phyloP scores from a whole-genome alignment of 2,329 filamentous ascomycete genomes.

The Keithomyces neogunnii region DNA sequence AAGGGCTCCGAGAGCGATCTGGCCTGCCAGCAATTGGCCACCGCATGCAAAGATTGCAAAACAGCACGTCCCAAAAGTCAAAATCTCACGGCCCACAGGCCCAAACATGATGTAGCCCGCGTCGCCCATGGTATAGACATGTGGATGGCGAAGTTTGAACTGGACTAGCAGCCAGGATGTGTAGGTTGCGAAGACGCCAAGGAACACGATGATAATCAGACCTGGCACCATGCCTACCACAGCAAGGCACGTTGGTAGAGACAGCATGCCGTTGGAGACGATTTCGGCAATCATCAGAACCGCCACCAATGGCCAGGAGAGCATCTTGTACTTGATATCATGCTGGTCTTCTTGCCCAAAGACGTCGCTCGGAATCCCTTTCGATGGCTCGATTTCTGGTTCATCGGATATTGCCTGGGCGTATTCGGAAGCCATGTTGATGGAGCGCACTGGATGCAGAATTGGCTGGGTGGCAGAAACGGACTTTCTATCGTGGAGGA shows the following conservation, averaged over 20 bases:
- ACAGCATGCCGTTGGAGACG: constrained; percentile 45
- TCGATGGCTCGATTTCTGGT: too few species aligned
- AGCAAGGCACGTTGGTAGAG: constrained; percentile 40
- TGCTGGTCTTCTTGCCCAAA: constrained; percentile 20
- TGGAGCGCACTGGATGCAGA: too few species aligned
- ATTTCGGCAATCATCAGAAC: constrained; percentile 49
- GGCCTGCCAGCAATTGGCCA: constrained; percentile 40
- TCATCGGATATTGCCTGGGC: too few species aligned
- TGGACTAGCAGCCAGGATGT: constrained; percentile 39
- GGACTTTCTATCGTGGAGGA: too few species aligned
- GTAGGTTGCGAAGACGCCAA: constrained; percentile 42
- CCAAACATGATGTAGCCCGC: constrained; percentile 46
- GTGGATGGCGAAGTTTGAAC: constrained; percentile 44
- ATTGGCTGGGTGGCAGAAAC: too few species aligned
- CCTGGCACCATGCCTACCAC: constrained; percentile 44
- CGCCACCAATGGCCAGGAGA: constrained; percentile 42
- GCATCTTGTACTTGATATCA: constrained; percentile 43
- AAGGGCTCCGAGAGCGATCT: constrained; percentile 37
- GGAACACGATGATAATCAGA: constrained; percentile 39
- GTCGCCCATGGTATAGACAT: constrained; percentile 50
- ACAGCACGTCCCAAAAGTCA: constrained; percentile 39
- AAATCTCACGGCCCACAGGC: constrained; percentile 38
- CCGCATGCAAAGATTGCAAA: constrained; percentile 44
- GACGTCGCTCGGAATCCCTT: constrained; percentile 4
- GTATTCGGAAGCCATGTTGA: too few species aligned